phyloP scores from a whole-genome alignment of 1,284 basidiomycete genomes.

The Coniferiporia sulphurascens region DNA sequence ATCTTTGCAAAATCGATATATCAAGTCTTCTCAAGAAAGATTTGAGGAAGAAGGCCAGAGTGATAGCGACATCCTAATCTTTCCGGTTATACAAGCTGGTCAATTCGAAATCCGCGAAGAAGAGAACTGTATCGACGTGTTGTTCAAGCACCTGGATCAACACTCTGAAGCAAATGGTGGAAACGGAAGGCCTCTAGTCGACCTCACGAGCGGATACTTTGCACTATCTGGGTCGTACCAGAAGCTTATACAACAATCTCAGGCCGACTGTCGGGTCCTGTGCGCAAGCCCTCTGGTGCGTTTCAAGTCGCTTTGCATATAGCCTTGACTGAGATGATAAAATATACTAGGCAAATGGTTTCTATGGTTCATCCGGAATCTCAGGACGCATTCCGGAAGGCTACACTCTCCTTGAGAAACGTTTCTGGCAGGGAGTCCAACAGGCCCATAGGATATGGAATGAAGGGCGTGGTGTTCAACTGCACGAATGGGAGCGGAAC shows the following conservation, averaged over 20 bases:
- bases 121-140: slow-evolving; percentile 54
- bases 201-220: slow-evolving; percentile 95
- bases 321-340: not conserved
- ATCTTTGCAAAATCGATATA: slow-evolving; percentile 40
- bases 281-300: slow-evolving; percentile 83
- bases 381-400: slow-evolving; percentile 93
- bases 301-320: not conserved
- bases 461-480: slow-evolving; percentile 46
- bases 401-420: slow-evolving; percentile 85
- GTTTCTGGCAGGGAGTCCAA: slow-evolving; percentile 72
- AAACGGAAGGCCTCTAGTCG: slow-evolving; percentile 41
- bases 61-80: slow-evolving; percentile 52
- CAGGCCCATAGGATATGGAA: slow-evolving; percentile 47
- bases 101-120: slow-evolving; percentile 82
- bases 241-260: slow-evolving; percentile 57
- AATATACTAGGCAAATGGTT: slow-evolving; percentile 80
- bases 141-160: slow-evolving; percentile 47
- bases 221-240: slow-evolving; percentile 84
- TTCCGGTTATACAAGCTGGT: slow-evolving; percentile 83
- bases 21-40: slow-evolving; percentile 21
- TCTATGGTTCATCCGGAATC: slow-evolving; percentile 84
- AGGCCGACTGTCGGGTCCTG: slow-evolving; percentile 69
- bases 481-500: slow-evolving; percentile 66
- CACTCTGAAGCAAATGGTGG: slow-evolving; percentile 5
- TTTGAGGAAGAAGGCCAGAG: slow-evolving; percentile 2